Conservation (phyloP, 2,329 filamentous ascomycete genomes). For the Pestalotiopsis sp. region DNA sequence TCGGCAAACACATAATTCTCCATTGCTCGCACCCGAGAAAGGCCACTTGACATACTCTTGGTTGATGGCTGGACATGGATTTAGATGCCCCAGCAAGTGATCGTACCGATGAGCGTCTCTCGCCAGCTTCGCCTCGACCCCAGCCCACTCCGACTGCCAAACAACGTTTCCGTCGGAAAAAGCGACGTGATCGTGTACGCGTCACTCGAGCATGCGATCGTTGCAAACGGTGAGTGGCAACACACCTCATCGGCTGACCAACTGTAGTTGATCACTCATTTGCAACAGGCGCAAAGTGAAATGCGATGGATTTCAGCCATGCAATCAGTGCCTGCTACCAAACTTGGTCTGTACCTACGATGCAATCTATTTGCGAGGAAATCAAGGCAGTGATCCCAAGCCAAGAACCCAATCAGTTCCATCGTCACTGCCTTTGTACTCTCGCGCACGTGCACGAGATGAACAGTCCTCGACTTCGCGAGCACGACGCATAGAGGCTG, state of each 20-base stretch:
- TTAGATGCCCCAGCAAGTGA: background rate
- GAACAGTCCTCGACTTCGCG: background rate
- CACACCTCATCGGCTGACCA: background rate
- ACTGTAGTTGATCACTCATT: background rate
- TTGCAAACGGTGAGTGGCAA: slow-evolving; percentile 45
- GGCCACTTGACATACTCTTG: background rate
- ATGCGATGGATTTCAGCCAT: slow-evolving; percentile 43
- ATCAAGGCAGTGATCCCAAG: background rate
- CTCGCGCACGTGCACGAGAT: background rate
- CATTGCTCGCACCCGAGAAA: background rate
- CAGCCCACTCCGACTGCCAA: background rate
- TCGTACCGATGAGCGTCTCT: background rate
- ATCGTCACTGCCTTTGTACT: background rate
- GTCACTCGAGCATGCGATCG: slow-evolving; percentile 51
- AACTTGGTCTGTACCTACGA: slow-evolving; percentile 48
- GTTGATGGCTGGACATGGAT: background rate
- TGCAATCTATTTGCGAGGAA: slow-evolving; percentile 49
- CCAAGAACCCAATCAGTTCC: background rate
- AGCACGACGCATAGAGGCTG: background rate
- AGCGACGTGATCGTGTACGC: slow-evolving; percentile 37
- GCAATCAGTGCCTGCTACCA: slow-evolving; percentile 33
- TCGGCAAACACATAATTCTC: background rate
- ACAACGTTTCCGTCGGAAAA: slow-evolving; percentile 12
- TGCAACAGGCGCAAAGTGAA: slow-evolving; percentile 38
- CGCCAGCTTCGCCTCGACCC: background rate